Evolutionary conservation across 2,329 filamentous ascomycete genomes (phyloP).

Genomic region (Aspergillus sp.): DNA sequence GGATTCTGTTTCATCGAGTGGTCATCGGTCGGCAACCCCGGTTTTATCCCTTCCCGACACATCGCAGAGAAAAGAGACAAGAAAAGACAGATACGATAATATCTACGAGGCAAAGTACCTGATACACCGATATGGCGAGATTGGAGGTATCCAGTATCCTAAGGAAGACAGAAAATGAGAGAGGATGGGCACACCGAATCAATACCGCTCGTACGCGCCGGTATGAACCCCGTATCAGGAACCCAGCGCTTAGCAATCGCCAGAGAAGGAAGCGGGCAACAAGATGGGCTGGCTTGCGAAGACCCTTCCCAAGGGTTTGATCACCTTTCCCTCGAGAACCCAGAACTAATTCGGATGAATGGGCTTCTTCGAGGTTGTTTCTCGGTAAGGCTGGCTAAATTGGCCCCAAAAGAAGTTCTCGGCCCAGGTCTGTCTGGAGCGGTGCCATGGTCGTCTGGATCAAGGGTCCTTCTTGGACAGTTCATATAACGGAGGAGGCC

Average conservation of each 20-base stretch:
- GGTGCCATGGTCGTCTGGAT: conserved; percentile 1
- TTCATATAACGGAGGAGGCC: conserved; percentile 4
- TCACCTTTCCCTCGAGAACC: background rate
- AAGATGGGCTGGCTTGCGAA: background rate
- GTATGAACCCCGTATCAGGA: conserved; percentile 22
- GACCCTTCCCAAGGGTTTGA: too few species aligned
- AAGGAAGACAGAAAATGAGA: too few species aligned
- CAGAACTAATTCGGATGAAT: background rate
- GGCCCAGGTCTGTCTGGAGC: background rate
- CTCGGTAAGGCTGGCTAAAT: background rate
- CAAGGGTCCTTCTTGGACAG: conserved; percentile 5
- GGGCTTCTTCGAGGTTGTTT: background rate
- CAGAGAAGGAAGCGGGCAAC: background rate
- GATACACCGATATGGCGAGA: background rate
- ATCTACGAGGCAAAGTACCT: background rate
- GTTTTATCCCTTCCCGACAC: background rate
- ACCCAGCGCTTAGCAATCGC: conserved; percentile 15
- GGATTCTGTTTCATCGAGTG: background rate
- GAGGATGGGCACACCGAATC: background rate
- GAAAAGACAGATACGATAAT: too few species aligned
- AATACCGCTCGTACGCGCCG: conserved; percentile 11
- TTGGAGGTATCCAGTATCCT: background rate
- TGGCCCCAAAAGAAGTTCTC: background rate
- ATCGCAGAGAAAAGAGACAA: too few species aligned
- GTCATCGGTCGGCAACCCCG: background rate